Percentiles rank a stretch among this genome's conserved stretches.
These are phyloP conservation scores for Fragaria iinumae DNA, from an alignment of 306 rosid genomes.

Conservation along the genomic window DNA sequence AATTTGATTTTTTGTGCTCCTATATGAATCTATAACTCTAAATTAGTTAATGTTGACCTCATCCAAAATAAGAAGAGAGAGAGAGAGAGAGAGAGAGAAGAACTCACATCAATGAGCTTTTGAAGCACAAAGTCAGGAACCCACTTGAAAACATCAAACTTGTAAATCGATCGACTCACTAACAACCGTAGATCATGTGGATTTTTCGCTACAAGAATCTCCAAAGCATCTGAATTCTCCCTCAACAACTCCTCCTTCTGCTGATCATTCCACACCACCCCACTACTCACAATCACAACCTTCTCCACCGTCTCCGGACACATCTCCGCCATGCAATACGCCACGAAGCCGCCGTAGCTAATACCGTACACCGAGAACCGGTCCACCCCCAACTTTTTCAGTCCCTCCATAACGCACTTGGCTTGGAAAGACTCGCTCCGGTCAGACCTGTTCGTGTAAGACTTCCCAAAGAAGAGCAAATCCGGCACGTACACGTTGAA, in stretches of 20 bases:
- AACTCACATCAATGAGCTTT: slow-evolving; percentile 24
- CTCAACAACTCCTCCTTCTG: slow-evolving; percentile 27
- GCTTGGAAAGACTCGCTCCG: slow-evolving; percentile 36
- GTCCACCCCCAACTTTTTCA: slow-evolving; percentile 34
- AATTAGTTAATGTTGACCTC: background rate
- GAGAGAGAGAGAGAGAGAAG: too few relatives aligned
- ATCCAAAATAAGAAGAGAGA: too few relatives aligned
- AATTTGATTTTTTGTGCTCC: background rate
- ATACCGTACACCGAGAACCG: slow-evolving; percentile 30
- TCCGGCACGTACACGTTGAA: slow-evolving; percentile 37
- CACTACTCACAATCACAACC: slow-evolving; percentile 49
- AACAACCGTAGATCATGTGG: slow-evolving; percentile 29
- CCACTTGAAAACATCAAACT: slow-evolving; percentile 22
- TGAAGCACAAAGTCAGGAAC: slow-evolving; percentile 30
- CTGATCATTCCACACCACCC: slow-evolving; percentile 32
- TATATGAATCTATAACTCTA: too few relatives aligned
- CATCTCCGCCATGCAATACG: slow-evolving; percentile 41
- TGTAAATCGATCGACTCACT: slow-evolving; percentile 18
- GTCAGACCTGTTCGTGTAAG: slow-evolving; percentile 26
- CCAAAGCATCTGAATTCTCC: slow-evolving; percentile 23
- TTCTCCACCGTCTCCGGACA: slow-evolving; percentile 30
- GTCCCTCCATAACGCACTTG: slow-evolving; percentile 28
- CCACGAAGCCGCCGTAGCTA: slow-evolving; percentile 46
- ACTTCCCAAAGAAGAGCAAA: slow-evolving; percentile 41
- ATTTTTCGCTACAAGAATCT: slow-evolving; percentile 30